phyloP scores from a whole-genome alignment of 2,329 filamentous ascomycete species.

The Leptosphaerulina australis region DNA sequence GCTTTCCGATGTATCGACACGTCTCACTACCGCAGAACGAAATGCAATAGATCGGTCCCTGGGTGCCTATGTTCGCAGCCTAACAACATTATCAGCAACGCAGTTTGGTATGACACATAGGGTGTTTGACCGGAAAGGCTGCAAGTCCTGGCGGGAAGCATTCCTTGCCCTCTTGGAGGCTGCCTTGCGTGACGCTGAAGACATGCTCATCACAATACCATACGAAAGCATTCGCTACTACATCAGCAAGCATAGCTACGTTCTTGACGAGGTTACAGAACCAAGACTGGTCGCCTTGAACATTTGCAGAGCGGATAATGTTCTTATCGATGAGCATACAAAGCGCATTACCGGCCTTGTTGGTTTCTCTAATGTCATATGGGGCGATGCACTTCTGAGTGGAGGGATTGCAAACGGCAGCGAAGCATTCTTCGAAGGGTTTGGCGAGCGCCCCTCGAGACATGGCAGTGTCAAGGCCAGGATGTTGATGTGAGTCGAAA shows the following conservation, averaged over 20 bases:
- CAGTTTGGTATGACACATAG: slow-evolving; percentile 59
- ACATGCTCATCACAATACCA: slow-evolving; percentile 63
- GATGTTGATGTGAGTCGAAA: slow-evolving; percentile 50
- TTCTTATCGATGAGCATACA: slow-evolving; percentile 58
- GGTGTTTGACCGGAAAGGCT: slow-evolving; percentile 55
- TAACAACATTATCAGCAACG: slow-evolving; percentile 54
- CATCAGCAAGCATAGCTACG: slow-evolving; percentile 51
- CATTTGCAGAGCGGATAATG: slow-evolving; percentile 56
- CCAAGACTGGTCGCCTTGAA: slow-evolving; percentile 60
- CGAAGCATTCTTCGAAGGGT: slow-evolving; percentile 52
- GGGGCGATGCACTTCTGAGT: slow-evolving; percentile 63
- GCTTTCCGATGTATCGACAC: slow-evolving; percentile 39
- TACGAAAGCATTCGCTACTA: slow-evolving; percentile 61
- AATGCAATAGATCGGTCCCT: slow-evolving; percentile 49
- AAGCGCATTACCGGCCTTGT: slow-evolving; percentile 58
- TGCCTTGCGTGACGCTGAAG: slow-evolving; percentile 62
- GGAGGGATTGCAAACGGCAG: slow-evolving; percentile 51
- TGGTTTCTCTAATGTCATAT: slow-evolving; percentile 60
- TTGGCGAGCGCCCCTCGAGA: slow-evolving; percentile 46
- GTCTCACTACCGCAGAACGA: slow-evolving; percentile 46
- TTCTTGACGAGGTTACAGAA: slow-evolving; percentile 58
- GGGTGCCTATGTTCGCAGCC: slow-evolving; percentile 49
- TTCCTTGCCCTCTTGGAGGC: slow-evolving; percentile 61
- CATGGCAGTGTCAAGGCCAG: slow-evolving; percentile 44
- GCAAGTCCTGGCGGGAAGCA: slow-evolving; percentile 59